Conservation (phyloP, 179 eudicot genomes). For the Amaranthus tricolor region DNA sequence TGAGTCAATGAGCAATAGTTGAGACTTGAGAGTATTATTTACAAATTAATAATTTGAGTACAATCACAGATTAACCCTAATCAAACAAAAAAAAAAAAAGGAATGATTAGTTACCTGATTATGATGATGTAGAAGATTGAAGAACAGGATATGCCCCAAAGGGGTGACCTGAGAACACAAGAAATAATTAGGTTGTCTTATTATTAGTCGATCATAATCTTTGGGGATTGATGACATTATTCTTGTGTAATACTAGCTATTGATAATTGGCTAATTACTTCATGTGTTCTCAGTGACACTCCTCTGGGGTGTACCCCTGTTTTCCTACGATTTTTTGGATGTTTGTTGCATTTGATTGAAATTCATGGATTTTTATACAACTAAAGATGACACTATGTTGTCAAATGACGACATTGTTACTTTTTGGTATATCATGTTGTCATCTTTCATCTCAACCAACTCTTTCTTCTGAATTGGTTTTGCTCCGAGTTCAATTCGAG, state of each 20-base stretch:
- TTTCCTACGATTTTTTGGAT: not conserved
- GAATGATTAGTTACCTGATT: too few relatives aligned
- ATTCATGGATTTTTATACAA: not conserved
- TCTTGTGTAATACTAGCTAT: not conserved
- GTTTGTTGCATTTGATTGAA: conserved; percentile 3
- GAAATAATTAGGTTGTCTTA: conserved; percentile 8
- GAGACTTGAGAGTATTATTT: too few relatives aligned
- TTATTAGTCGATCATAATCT: not conserved
- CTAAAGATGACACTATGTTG: not conserved
- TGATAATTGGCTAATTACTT: not conserved
- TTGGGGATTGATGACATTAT: too few relatives aligned
- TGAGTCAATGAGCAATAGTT: too few relatives aligned
- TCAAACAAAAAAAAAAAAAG: too few relatives aligned
- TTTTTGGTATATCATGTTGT: conserved; percentile 4
- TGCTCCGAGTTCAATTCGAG: not conserved
- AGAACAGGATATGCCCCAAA: conserved; percentile 33
- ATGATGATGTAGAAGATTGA: not conserved
- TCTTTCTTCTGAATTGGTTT: not conserved
- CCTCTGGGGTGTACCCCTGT: conserved; percentile 28
- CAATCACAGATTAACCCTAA: too few relatives aligned
- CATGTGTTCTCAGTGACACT: conserved; percentile 33
- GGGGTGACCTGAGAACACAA: conserved; percentile 77
- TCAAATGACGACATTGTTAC: conserved; percentile 8
- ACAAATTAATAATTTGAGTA: too few relatives aligned
- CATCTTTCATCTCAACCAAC: not conserved